Evolutionary conservation across 1,284 basidiomycete genomes (phyloP).

Genomic region (Microbotryum lychnidis-dioicae): DNA sequence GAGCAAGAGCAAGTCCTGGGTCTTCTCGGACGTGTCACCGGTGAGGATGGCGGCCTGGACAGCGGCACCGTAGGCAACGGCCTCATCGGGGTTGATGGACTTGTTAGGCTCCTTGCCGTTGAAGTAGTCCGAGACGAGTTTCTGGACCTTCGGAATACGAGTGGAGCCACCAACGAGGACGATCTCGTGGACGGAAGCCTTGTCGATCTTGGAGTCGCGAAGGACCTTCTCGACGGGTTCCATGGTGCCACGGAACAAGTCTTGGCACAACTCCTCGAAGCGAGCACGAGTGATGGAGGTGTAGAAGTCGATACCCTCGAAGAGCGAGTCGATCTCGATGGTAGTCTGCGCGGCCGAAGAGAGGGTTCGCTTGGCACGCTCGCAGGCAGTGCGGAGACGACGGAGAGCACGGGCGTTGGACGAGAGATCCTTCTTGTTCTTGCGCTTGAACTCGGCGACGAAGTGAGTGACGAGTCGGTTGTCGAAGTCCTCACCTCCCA

Average conservation of each 20-base stretch:
- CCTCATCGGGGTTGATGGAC: conserved; percentile 97
- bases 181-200: conserved; percentile 88
- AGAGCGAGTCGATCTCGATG: conserved; percentile 94
- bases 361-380: conserved; percentile 97
- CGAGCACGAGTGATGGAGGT: conserved; percentile 95
- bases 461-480: conserved; percentile 96
- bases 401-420: conserved; percentile 90
- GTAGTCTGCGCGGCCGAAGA: conserved; percentile 94
- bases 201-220: conserved; percentile 96
- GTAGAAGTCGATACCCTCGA: conserved; percentile 97
- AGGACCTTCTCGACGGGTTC: conserved; percentile 99
- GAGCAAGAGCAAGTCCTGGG: conserved; percentile 92
- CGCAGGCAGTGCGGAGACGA: conserved; percentile 94
- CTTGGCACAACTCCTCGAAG: conserved; percentile 97
- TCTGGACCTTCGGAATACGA: conserved; percentile 96
- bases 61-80: conserved; percentile 97
- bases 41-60: conserved; percentile 98
- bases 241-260: conserved; percentile 92
- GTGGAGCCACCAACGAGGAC: conserved; percentile 97
- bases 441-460: conserved; percentile 96
- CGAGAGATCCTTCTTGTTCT: conserved; percentile 95
- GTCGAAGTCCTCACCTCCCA: conserved; percentile 99
- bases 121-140: conserved; percentile 98
- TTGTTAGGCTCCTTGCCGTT: conserved; percentile 66
- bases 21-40: conserved; percentile 97